A percentile compares a stretch with the other conserved stretches of the same genome.
phyloP scores from a whole-genome alignment of 2,329 filamentous ascomycete genomes.

The Xylariales sp. region DNA sequence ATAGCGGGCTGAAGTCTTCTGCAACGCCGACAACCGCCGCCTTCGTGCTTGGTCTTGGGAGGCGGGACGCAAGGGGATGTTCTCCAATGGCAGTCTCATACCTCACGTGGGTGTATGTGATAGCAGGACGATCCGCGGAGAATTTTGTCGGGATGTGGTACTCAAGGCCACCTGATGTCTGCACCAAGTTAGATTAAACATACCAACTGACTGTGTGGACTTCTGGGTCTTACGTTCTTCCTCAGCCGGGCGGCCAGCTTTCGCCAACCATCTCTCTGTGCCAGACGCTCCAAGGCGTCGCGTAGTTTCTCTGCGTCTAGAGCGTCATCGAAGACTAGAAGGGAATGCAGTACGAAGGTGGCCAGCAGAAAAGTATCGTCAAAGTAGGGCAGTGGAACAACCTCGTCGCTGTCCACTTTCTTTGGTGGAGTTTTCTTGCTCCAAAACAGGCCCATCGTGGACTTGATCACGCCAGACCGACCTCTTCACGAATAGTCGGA shows the following conservation, averaged over 20 bases:
- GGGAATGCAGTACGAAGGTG: constrained; percentile 18
- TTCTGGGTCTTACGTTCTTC: constrained; percentile 4
- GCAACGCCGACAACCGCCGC: constrained; percentile 25
- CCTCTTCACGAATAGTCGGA: no score
- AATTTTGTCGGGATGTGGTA: constrained; percentile 36
- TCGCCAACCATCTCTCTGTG: constrained; percentile 17
- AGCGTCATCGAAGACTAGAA: constrained; percentile 24
- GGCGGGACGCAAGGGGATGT: constrained; percentile 33
- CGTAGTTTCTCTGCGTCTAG: constrained; percentile 19
- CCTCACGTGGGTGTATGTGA: constrained; percentile 33
- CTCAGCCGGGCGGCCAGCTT: constrained; percentile 18
- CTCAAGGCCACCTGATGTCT: constrained; percentile 30
- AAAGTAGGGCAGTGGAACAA: constrained; percentile 21
- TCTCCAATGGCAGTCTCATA: constrained; percentile 32
- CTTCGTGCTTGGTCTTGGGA: constrained; percentile 28
- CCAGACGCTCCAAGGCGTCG: constrained; percentile 12
- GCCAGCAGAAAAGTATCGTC: constrained; percentile 21
- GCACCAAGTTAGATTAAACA: background rate
- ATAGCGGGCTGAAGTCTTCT: constrained; percentile 21
- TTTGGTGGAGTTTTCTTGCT: constrained; percentile 9
- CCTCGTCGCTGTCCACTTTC: constrained; percentile 13
- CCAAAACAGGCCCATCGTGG: background rate
- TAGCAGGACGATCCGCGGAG: constrained; percentile 33
- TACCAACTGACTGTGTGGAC: background rate
- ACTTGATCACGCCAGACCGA: no score